These are phyloP conservation scores for Coemansia sp. DNA, from an alignment of 192 early-diverging fungal genomes.

Conservation along the genomic window DNA sequence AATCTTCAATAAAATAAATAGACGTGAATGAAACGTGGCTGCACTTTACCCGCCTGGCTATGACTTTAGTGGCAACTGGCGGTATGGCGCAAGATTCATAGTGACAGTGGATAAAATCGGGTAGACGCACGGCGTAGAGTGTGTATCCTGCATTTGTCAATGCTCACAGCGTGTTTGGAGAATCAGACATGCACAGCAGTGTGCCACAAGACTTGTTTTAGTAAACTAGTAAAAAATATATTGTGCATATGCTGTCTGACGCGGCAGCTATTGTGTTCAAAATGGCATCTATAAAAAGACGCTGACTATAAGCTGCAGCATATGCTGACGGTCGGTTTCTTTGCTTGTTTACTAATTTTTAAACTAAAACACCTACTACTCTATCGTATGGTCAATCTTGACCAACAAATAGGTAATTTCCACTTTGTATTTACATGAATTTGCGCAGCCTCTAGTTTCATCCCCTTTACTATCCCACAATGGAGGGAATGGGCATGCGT, in stretches of 20 bases:
- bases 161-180: neutral
- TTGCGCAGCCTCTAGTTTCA: neutral
- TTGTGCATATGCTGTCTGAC: neutral
- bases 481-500: neutral
- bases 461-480: neutral
- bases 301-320: neutral
- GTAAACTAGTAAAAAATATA: neutral
- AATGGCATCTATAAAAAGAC: neutral
- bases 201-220: conserved; percentile 3
- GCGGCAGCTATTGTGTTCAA: neutral
- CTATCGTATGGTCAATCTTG: neutral
- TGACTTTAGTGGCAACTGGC: neutral
- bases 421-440: neutral
- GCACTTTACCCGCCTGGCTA: neutral
- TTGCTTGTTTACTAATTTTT: neutral
- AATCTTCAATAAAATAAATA: neutral
- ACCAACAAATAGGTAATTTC: neutral
- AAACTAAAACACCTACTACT: neutral
- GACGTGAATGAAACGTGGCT: conserved; percentile 4
- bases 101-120: neutral
- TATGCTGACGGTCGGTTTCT: neutral
- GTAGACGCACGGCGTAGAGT: neutral
- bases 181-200: neutral
- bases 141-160: conserved; percentile 6
- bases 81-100: neutral